Evolutionary conservation across 371 early-diverging fungal species (phyloP), one percentile per base, ranked within the genome.

Genomic region (Capillidium rhysosporum): DNA sequence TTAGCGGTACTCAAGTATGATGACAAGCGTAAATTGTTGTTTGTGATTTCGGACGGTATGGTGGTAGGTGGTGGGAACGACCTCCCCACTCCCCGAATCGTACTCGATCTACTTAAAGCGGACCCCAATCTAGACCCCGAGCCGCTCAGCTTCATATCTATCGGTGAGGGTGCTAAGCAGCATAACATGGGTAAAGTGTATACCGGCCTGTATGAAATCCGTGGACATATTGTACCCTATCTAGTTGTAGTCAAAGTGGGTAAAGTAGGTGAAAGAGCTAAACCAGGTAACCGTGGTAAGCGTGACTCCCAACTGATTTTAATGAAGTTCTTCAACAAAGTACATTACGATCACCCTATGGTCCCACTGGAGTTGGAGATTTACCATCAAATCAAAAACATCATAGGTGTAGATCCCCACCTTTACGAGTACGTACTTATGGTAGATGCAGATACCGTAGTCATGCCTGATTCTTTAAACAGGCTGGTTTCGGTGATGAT

Each of bases 251-350:
- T 82, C 69, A 98, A 98, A 73, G 78, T 77, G 46, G 98, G 98
- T 47, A 75, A 72, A 26, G 77, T 82, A 0, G 75, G 70, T 26
- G 86, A 86, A 61, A 72, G 77, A 54, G 70, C 71, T 57, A 86
- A 83, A 61, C 79, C 89, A 7, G 96, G 94, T 20, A 99, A 99
- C 64, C 74, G 99, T 48, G 99, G 99, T 60, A 99, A 99, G 74
- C 86, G 99, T 59, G 99, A 99, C 72, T 91, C 95, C 29, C 98
- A 98, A 71, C 81, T 99, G 68, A 79, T 99, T 49, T 79, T 89
- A 60, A 97, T 98, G 98, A 77, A 84, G 48, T 98, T 96, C 76
- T 80, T 98, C 64, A 86, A 86, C 69, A 86, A 89, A 65, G 87
- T 99, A 9, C 92, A 95, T 65, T 92, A 88, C 68, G 84, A 90